A percentile compares a stretch with the other conserved stretches of the same genome.
Conservation (phyloP, 208 protist species). For the Wallacemonas sp. region DNA sequence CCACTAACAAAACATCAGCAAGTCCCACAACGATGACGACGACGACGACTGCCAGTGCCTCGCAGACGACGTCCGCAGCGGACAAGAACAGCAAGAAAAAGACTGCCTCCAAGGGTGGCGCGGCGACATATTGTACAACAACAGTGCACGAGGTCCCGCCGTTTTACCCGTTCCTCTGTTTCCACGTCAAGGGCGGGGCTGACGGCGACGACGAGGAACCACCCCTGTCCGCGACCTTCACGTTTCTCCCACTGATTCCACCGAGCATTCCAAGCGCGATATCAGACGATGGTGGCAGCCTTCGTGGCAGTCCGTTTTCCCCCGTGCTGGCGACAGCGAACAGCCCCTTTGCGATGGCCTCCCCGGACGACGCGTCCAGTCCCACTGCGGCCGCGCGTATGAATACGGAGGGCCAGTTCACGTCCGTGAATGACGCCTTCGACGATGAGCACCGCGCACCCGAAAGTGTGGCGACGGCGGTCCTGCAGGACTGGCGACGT, state of each 20-base stretch:
- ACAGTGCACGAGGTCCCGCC: not conserved
- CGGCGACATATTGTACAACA: not conserved
- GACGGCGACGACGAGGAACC: conserved; percentile 21
- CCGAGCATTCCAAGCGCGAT: not conserved
- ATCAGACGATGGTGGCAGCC: not conserved
- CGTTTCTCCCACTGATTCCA: conserved; percentile 21
- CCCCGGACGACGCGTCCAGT: too few species aligned
- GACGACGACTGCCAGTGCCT: too few species aligned
- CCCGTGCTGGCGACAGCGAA: not conserved
- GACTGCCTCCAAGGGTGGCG: not conserved
- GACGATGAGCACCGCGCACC: not conserved
- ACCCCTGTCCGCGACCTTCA: conserved; percentile 23
- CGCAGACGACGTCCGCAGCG: too few species aligned
- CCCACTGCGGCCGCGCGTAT: too few species aligned
- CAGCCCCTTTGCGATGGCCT: too few species aligned
- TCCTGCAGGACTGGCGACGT: not conserved
- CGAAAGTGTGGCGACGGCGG: not conserved
- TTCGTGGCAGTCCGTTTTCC: not conserved
- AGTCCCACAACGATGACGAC: not conserved
- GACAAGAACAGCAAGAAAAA: too few species aligned
- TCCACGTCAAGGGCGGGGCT: conserved; percentile 17
- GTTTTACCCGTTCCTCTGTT: conserved; percentile 20
- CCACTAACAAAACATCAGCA: conserved; percentile 16
- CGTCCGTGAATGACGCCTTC: not conserved
- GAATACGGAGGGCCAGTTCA: not conserved